Percentiles rank a stretch among this genome's conserved stretches.
phyloP scores from a whole-genome alignment of 257 asterid species.

The Scutellaria galericulata region DNA sequence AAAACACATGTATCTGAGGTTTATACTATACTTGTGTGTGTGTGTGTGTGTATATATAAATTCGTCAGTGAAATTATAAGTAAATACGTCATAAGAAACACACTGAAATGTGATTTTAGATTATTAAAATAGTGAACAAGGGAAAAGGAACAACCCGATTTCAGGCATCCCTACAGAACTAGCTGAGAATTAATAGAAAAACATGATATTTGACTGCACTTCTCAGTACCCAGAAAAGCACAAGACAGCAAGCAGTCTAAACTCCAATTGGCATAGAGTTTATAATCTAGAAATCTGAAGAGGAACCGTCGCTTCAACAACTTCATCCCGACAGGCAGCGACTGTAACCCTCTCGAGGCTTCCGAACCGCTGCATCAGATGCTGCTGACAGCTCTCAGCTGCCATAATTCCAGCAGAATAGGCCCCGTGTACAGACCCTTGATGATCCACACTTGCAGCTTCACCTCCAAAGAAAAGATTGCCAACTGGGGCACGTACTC shows the following conservation, averaged over 20 bases:
- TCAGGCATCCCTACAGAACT: not conserved
- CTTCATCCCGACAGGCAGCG: conserved; percentile 70
- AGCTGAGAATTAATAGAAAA: not conserved
- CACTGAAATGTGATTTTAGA: not conserved
- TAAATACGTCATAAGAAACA: no score
- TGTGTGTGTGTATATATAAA: no score
- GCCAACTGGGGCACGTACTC: conserved; percentile 82
- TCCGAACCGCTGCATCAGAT: conserved; percentile 65
- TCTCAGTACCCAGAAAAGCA: not conserved
- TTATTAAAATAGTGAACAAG: not conserved
- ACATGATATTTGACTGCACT: no score
- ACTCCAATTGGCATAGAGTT: not conserved
- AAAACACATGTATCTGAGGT: no score
- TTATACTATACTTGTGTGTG: no score
- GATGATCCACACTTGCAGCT: conserved; percentile 94
- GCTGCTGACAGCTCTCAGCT: conserved; percentile 75
- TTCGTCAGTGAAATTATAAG: no score
- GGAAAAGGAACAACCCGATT: not conserved
- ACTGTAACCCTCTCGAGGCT: conserved; percentile 62
- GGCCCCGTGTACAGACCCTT: conserved; percentile 99
- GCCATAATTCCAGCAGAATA: conserved; percentile 94
- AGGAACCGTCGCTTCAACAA: conserved; percentile 64
- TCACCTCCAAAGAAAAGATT: conserved; percentile 96
- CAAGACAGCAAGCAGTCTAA: not conserved
- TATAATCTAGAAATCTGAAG: conserved; percentile 91